Evolutionary conservation across 2,329 filamentous ascomycete species (phyloP).

Genomic region (Onygena corvina): DNA sequence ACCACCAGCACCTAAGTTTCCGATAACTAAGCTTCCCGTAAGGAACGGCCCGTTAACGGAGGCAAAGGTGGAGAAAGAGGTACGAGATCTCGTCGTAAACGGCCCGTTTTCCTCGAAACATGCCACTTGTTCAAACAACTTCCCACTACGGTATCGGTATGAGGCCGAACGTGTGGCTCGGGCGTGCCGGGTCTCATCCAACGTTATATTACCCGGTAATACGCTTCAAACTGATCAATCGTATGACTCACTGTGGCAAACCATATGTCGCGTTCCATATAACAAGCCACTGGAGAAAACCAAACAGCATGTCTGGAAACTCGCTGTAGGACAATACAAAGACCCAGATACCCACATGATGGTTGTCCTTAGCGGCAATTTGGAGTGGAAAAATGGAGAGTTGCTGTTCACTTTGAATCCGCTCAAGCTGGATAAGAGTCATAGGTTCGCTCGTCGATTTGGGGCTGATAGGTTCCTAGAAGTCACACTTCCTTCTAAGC

Average conservation of each 20-base stretch:
- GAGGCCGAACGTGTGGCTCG: constrained; percentile 28
- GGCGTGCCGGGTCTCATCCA: constrained; percentile 21
- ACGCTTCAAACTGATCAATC: constrained; percentile 16
- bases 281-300: constrained; percentile 21
- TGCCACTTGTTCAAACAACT: constrained; percentile 19
- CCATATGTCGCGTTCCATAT: constrained; percentile 20
- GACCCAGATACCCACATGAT: constrained; percentile 24
- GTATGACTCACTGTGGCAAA: constrained; percentile 27
- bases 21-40: not conserved
- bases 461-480: constrained; percentile 37
- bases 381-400: constrained; percentile 31
- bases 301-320: constrained; percentile 25
- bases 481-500: constrained; percentile 27
- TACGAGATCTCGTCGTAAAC: constrained; percentile 22
- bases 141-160: constrained; percentile 29
- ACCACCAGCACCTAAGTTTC: not conserved
- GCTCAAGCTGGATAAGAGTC: constrained; percentile 32
- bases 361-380: constrained; percentile 30
- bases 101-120: constrained; percentile 29
- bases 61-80: constrained; percentile 17
- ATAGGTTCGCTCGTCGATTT: constrained; percentile 37
- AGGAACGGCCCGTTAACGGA: not conserved
- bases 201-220: constrained; percentile 22
- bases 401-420: constrained; percentile 33
- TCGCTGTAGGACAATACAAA: constrained; percentile 24